Evolutionary conservation across 1,284 basidiomycete species (phyloP), one percentile per base, ranked within the genome.

Genomic region (Tylopilus orsonianus): DNA sequence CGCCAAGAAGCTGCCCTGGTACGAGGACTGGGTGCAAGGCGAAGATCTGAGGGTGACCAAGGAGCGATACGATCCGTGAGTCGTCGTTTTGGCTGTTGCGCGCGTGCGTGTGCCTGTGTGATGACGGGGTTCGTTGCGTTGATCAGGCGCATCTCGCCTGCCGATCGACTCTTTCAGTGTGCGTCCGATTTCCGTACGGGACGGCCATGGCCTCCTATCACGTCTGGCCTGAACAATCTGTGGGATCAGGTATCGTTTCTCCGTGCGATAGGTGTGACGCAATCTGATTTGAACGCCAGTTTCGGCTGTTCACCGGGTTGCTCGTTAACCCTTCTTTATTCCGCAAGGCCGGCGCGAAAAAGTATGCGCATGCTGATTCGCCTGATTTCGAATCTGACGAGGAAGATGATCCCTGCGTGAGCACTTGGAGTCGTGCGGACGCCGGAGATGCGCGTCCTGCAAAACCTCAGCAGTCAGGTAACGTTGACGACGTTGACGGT

Each of bases 1-100:
- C 13, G 55, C 56, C 34, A 66, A 65, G 38, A 62, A 56, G 56
- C 60, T 68, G 35, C 61, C 61, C 6, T 89, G 85, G 86, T 85
- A 76, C 67, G 80, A 86, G 47, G 70, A 77, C 16, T 89, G 86
- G 86, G 75, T 73, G 33, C 75, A 79, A 34, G 72, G 68, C 8
- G 84, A 87, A 59, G 60, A 67, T 51, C 60, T 71, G 46, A 61
- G 68, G 46, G 52, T 70, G 46, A 57, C 51, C 35, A 61, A 56
- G 45, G 62, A 60, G 12, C 50, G 53, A 46, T 66, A 71, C 46
- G 71, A 83, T 56, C 60, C 66, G 82, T 85, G 56, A 50, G 73
- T 70, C 34, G 14, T 22, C 12, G 43, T 30, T 51, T 40, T 14
- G 22, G 14, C 20, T 12, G 8, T n/a, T 3, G 27, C 16, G 26